phyloP scores from a whole-genome alignment of 2,329 filamentous ascomycete species.

The Hypoxylon rubiginosum region DNA sequence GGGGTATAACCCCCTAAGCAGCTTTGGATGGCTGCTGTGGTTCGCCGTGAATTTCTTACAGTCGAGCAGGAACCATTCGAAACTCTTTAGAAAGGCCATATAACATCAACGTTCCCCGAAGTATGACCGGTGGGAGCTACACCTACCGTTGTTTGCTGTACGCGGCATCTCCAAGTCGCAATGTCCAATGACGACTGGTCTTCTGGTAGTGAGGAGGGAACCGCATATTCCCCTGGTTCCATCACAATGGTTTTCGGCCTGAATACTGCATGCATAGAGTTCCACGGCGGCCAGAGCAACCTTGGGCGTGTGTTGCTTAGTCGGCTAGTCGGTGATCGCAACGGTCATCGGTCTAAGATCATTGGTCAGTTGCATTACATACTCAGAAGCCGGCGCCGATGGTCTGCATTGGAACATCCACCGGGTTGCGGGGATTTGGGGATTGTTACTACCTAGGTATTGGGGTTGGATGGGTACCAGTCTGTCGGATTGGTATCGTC shows the following conservation, averaged over 20 bases:
- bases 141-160: slow-evolving; percentile 13
- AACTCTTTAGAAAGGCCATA: background rate
- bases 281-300: slow-evolving; percentile 14
- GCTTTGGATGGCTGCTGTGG: background rate
- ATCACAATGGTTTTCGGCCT: slow-evolving; percentile 16
- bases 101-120: background rate
- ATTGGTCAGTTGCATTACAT: slow-evolving; percentile 17
- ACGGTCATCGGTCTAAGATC: slow-evolving; percentile 10
- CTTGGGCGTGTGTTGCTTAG: background rate
- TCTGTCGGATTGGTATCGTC: slow-evolving; percentile 26
- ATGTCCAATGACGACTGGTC: background rate
- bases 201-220: slow-evolving; percentile 8
- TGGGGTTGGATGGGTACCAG: slow-evolving; percentile 9
- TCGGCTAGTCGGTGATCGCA: slow-evolving; percentile 5
- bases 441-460: background rate
- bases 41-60: background rate
- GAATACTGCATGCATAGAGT: slow-evolving; percentile 24
- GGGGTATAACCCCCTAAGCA: background rate
- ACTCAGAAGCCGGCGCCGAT: slow-evolving; percentile 3
- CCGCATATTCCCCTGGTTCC: slow-evolving; percentile 11
- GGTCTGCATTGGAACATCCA: slow-evolving; percentile 7
- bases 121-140: slow-evolving; percentile 7
- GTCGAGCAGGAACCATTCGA: background rate
- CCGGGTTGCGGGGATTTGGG: slow-evolving; percentile 3
- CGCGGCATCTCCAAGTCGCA: slow-evolving; percentile 3